These are phyloP conservation scores for Cotoneaster glaucophyllus DNA, from an alignment of 306 rosid genomes.

Conservation along the genomic window DNA sequence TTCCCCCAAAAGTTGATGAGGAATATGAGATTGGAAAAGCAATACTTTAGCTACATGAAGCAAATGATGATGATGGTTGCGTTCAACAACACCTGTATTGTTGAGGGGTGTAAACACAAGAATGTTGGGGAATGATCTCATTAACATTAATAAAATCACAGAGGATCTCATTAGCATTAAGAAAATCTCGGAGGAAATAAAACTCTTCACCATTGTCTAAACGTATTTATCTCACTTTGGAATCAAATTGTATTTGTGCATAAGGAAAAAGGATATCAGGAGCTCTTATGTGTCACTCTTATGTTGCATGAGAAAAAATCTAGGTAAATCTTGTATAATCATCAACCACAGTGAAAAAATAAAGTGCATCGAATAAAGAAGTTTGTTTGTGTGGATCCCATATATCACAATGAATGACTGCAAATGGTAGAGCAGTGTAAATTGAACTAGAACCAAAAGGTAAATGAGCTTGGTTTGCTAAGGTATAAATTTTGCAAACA, in stretches of 20 bases:
- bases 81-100: neutral
- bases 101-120: neutral
- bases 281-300: neutral
- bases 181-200: neutral
- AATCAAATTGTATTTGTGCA: neutral
- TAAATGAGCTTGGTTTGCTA: neutral
- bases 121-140: too few relatives aligned
- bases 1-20: too few relatives aligned
- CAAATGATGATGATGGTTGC: neutral
- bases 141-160: neutral
- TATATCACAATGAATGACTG: conserved; percentile 3
- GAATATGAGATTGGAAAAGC: too few relatives aligned
- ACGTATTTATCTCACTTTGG: neutral
- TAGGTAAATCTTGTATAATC: neutral
- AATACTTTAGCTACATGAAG: neutral
- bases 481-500: neutral
- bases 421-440: neutral
- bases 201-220: neutral
- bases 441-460: neutral
- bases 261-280: neutral
- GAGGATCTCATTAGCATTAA: neutral
- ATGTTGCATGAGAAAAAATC: neutral
- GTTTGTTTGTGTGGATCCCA: neutral
- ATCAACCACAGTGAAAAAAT: neutral
- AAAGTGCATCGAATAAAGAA: neutral